Percentiles rank a stretch among this genome's conserved stretches.
Evolutionary conservation across 108 stramenopile species (phyloP).

Genomic region (Nannochloropsis oceanica): DNA sequence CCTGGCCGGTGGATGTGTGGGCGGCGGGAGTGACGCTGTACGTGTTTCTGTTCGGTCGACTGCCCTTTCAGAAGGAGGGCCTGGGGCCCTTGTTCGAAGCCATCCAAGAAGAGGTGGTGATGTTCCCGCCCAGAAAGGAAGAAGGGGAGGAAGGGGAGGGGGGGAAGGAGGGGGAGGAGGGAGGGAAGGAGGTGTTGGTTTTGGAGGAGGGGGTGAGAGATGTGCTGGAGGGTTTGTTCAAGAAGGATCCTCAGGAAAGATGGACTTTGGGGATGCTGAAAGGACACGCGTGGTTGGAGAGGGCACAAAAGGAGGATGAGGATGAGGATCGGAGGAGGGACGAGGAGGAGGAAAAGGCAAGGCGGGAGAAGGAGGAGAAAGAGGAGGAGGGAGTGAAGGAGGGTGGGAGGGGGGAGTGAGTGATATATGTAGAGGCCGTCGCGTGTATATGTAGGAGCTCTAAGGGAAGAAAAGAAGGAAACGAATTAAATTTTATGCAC

Average conservation of each 20-base stretch:
- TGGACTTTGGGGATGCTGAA: not conserved
- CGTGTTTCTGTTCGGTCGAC: constrained; percentile 10
- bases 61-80: constrained; percentile 9
- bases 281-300: constrained; percentile 19
- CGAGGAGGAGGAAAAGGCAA: too few relatives aligned
- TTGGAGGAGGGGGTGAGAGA: constrained; percentile 5
- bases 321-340: too few relatives aligned
- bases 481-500: too few relatives aligned
- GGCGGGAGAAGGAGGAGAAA: too few relatives aligned
- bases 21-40: constrained; percentile 23
- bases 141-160: not conserved
- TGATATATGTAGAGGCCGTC: too few relatives aligned
- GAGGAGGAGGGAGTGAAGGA: too few relatives aligned
- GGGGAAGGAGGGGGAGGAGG: not conserved
- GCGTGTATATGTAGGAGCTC: too few relatives aligned
- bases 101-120: constrained; percentile 5
- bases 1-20: constrained; percentile 14
- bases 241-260: not conserved
- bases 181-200: constrained; percentile 9
- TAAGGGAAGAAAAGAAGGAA: too few relatives aligned
- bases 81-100: constrained; percentile 18
- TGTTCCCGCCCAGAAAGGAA: not conserved
- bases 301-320: too few relatives aligned
- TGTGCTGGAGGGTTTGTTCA: constrained; percentile 11
- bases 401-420: too few relatives aligned